These are phyloP conservation scores for Salvia splendens DNA, from an alignment of 257 asterid species.

Conservation along the genomic window DNA sequence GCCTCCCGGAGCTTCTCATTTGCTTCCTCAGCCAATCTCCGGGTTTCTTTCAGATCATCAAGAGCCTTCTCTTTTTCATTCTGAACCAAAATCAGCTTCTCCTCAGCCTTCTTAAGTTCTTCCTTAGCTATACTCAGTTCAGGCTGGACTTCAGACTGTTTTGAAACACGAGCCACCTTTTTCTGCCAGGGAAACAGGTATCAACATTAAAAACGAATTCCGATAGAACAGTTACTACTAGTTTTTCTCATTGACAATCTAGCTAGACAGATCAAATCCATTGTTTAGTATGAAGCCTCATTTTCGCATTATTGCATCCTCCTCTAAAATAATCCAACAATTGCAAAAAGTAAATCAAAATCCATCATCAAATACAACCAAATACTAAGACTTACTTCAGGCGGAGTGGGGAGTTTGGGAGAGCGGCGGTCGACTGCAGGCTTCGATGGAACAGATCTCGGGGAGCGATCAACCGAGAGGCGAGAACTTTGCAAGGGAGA, in stretches of 20 bases:
- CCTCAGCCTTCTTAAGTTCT: conserved; percentile 82
- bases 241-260: not conserved
- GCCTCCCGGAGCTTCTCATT: conserved; percentile 90
- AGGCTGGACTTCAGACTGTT: conserved; percentile 68
- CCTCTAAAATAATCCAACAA: conserved; percentile 2
- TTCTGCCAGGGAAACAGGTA: conserved; percentile 48
- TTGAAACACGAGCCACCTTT: conserved; percentile 55
- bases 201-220: conserved; percentile 15
- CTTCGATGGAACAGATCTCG: conserved; percentile 67
- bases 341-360: not conserved
- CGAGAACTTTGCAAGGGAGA: conserved; percentile 62
- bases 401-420: conserved; percentile 63
- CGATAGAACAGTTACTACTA: conserved; percentile 11
- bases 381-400: conserved; percentile 60
- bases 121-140: conserved; percentile 67
- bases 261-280: not conserved
- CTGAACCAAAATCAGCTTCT: conserved; percentile 62
- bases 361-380: conserved; percentile 20
- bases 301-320: not conserved
- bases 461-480: conserved; percentile 56
- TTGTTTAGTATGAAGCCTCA: conserved; percentile 5
- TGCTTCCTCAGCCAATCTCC: conserved; percentile 69
- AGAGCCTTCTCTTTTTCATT: conserved; percentile 76
- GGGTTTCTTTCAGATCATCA: conserved; percentile 73
- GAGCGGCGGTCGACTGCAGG: conserved; percentile 57